These are phyloP conservation scores for Alternaria sp. DNA, from an alignment of 2,329 filamentous ascomycete genomes.

Conservation along the genomic window DNA sequence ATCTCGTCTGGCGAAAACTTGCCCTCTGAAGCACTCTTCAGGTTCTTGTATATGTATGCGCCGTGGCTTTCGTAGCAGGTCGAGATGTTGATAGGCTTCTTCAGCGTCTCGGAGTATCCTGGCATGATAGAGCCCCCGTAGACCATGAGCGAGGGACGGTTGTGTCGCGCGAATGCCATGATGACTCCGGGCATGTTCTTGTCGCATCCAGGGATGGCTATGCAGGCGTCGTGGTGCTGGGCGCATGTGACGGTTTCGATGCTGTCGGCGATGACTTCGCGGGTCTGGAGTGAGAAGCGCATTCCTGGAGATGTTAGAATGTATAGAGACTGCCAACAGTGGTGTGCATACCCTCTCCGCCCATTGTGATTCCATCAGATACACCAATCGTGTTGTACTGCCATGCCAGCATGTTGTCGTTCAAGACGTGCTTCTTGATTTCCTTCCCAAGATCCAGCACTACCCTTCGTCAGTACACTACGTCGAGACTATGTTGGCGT, in stretches of 20 bases:
- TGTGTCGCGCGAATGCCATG: slow-evolving; percentile 90
- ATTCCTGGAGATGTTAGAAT: slow-evolving; percentile 67
- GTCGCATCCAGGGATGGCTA: slow-evolving; percentile 91
- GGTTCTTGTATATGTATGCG: slow-evolving; percentile 76
- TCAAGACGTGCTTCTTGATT: slow-evolving; percentile 80
- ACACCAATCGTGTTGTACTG: slow-evolving; percentile 93
- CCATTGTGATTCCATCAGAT: slow-evolving; percentile 94
- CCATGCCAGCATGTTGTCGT: slow-evolving; percentile 89
- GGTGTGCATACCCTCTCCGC: slow-evolving; percentile 71
- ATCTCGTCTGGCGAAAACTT: slow-evolving; percentile 77
- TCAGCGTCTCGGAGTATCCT: slow-evolving; percentile 78
- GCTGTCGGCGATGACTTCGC: slow-evolving; percentile 92
- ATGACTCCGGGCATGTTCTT: slow-evolving; percentile 97
- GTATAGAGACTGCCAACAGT: not conserved
- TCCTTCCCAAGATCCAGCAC: slow-evolving; percentile 87
- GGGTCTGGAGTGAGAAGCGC: slow-evolving; percentile 88
- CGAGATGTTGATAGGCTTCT: slow-evolving; percentile 83
- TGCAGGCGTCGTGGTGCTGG: slow-evolving; percentile 91
- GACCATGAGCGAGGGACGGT: slow-evolving; percentile 92
- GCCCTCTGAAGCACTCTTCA: slow-evolving; percentile 72
- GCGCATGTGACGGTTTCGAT: slow-evolving; percentile 93
- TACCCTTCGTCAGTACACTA: slow-evolving; percentile 41
- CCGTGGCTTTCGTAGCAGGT: slow-evolving; percentile 89
- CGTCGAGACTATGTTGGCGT: slow-evolving; percentile 17
- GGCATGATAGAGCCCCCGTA: slow-evolving; percentile 92